Conservation (phyloP, 108 stramenopile species). For the Tribonema minus region DNA sequence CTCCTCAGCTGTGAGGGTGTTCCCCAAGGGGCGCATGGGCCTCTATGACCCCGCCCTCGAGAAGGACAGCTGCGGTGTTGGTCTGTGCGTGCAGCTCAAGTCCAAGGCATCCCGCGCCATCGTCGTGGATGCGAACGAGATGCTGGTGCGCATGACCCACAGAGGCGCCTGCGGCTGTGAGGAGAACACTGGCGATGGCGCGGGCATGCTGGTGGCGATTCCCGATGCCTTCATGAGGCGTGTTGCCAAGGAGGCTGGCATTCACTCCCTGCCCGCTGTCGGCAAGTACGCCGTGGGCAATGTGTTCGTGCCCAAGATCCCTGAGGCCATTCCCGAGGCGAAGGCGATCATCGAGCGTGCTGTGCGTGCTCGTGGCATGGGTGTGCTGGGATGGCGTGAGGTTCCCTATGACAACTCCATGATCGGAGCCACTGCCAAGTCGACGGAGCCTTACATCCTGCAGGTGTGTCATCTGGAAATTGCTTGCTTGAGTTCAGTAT, state of each 20-base stretch:
- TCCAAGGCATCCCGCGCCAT: slow-evolving; percentile 70
- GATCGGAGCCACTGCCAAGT: slow-evolving; percentile 34
- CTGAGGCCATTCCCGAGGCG: slow-evolving; percentile 57
- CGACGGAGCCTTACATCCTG: slow-evolving; percentile 45
- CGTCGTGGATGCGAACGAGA: slow-evolving; percentile 90
- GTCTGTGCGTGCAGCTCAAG: slow-evolving; percentile 74
- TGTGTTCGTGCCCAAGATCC: slow-evolving; percentile 83
- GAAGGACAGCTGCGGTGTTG: slow-evolving; percentile 95
- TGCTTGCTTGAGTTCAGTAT: background rate
- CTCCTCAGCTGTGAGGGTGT: background rate
- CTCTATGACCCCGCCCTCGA: slow-evolving; percentile 65
- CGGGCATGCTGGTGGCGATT: slow-evolving; percentile 87
- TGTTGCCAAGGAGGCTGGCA: slow-evolving; percentile 70
- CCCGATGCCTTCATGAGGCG: slow-evolving; percentile 88
- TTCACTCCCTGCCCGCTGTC: slow-evolving; percentile 67
- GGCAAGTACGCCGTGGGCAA: slow-evolving; percentile 89
- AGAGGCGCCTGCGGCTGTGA: slow-evolving; percentile 69
- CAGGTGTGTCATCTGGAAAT: too few relatives aligned
- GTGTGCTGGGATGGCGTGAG: slow-evolving; percentile 64
- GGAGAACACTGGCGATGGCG: slow-evolving; percentile 73
- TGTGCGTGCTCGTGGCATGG: background rate
- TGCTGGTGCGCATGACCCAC: slow-evolving; percentile 95
- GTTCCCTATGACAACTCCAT: slow-evolving; percentile 50
- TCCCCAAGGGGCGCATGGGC: slow-evolving; percentile 27
- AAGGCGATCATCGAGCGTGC: slow-evolving; percentile 71